Evolutionary conservation across 148 eudicot species (phyloP).

Genomic region (Cornus controversa): DNA sequence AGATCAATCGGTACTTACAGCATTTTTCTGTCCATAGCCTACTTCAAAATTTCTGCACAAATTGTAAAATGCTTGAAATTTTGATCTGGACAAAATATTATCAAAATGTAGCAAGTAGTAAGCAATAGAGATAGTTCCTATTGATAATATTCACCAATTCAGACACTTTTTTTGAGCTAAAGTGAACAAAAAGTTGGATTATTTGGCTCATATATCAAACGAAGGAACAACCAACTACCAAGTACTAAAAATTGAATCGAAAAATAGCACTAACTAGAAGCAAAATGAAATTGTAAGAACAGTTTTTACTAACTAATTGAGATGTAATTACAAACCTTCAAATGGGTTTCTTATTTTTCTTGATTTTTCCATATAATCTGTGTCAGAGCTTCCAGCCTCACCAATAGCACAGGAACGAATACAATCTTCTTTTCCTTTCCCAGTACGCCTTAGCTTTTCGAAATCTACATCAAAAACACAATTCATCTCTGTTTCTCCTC

Average conservation of each 20-base stretch:
- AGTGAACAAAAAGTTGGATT: background rate
- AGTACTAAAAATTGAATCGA: background rate
- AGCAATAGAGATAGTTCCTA: background rate
- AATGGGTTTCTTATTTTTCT: conserved; percentile 40
- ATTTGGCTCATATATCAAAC: background rate
- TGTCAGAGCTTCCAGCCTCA: conserved; percentile 13
- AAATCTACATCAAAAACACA: conserved; percentile 51
- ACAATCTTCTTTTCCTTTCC: conserved; percentile 10
- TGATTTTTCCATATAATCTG: conserved; percentile 19
- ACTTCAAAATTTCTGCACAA: background rate
- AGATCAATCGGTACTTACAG: too few relatives aligned
- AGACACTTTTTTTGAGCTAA: background rate
- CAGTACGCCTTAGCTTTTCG: conserved; percentile 46
- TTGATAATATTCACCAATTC: background rate
- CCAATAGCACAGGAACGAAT: background rate
- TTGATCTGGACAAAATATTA: background rate
- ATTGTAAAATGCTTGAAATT: background rate
- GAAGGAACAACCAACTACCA: background rate
- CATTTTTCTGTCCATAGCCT: background rate
- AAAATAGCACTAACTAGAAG: background rate
- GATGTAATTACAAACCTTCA: conserved; percentile 25
- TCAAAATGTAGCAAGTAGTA: background rate
- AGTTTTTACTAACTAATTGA: conserved; percentile 9
- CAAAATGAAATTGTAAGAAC: background rate
- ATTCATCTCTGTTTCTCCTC: conserved; percentile 14